Evolutionary conservation across 2,329 filamentous ascomycete species (phyloP).

Genomic region (Aspergillus sp.): DNA sequence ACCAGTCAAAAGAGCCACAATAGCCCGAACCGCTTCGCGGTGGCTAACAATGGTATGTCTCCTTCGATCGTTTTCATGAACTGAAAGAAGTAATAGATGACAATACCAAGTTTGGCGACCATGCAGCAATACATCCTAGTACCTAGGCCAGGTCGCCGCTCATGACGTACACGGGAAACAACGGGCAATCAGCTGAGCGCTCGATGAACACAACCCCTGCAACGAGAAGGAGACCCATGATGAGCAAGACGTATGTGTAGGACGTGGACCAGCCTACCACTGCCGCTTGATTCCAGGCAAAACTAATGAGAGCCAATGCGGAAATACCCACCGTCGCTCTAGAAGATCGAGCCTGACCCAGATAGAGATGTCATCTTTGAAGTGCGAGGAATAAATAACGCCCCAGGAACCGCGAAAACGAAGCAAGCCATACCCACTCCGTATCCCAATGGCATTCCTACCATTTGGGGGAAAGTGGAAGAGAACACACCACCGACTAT

Average conservation of each 20-base stretch:
- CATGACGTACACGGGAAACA: slow-evolving; percentile 60
- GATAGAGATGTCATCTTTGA: slow-evolving; percentile 20
- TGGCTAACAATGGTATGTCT: slow-evolving; percentile 32
- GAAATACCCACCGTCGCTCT: slow-evolving; percentile 54
- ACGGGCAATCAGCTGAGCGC: slow-evolving; percentile 52
- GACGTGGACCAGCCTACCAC: slow-evolving; percentile 61
- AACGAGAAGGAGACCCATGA: slow-evolving; percentile 61
- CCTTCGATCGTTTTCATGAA: slow-evolving; percentile 51
- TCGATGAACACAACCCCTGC: slow-evolving; percentile 60
- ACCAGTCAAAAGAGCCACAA: slow-evolving; percentile 40
- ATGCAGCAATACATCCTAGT: slow-evolving; percentile 57
- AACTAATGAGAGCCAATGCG: slow-evolving; percentile 66
- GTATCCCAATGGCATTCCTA: slow-evolving; percentile 59
- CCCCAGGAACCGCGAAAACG: slow-evolving; percentile 42
- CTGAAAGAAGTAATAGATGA: slow-evolving; percentile 57
- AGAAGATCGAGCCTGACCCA: slow-evolving; percentile 43
- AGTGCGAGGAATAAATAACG: slow-evolving; percentile 32
- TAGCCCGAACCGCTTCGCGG: slow-evolving; percentile 33
- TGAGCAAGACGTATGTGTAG: slow-evolving; percentile 60
- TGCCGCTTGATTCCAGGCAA: slow-evolving; percentile 69
- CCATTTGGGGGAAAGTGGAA: slow-evolving; percentile 44
- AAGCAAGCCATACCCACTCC: slow-evolving; percentile 47
- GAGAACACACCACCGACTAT: slow-evolving; percentile 49
- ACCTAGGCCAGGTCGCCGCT: slow-evolving; percentile 59
- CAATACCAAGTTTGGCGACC: slow-evolving; percentile 60